Conservation (phyloP, 306 rosid genomes). For the Ormosia emarginata region DNA sequence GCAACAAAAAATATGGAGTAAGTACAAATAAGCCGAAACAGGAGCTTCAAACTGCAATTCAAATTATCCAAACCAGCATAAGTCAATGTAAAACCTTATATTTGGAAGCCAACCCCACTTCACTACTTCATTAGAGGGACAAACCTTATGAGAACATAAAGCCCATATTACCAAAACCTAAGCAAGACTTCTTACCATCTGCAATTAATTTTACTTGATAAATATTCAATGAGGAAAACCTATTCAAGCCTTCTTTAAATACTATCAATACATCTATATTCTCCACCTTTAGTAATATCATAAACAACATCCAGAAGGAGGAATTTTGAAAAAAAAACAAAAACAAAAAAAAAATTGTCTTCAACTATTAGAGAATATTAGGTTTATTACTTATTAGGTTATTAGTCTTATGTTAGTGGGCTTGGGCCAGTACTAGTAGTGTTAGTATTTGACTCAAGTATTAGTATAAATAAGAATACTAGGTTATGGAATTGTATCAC, state of each 20-base stretch:
- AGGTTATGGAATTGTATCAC: no score
- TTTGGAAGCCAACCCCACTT: neutral
- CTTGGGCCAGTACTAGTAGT: no score
- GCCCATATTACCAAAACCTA: neutral
- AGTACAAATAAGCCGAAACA: conserved; percentile 21
- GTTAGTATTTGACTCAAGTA: no score
- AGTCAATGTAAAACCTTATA: conserved; percentile 11
- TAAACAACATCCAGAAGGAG: conserved; percentile 1
- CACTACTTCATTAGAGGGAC: neutral
- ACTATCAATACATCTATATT: neutral
- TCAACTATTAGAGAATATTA: no score
- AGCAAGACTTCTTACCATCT: neutral
- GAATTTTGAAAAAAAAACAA: neutral
- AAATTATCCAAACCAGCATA: conserved; percentile 10
- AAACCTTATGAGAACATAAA: neutral
- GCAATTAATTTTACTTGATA: neutral
- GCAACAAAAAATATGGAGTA: conserved; percentile 8
- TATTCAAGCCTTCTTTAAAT: neutral
- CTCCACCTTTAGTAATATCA: neutral
- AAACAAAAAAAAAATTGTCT: neutral
- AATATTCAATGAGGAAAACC: neutral
- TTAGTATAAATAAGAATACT: no score
- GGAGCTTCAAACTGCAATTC: conserved; percentile 18
- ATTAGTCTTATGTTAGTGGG: no score
- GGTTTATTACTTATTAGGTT: no score